Base-by-base conservation (phyloP, 2,329 filamentous ascomycete species). In the Hypoxylon sp. region DNA sequence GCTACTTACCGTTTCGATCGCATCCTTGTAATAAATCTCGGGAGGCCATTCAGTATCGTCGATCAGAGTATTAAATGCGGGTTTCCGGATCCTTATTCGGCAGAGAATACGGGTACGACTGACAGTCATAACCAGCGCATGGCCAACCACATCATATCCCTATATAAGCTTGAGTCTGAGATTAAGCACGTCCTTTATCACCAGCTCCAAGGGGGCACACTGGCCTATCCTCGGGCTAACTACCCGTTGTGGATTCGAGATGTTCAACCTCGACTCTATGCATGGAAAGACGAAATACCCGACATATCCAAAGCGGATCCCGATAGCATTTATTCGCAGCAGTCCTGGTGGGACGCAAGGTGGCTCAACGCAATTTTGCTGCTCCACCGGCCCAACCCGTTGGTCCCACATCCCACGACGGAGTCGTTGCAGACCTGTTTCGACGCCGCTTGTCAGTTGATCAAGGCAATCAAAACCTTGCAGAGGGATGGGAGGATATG, bases 101-200 rank as follows among this genome's bases (percentile, higher is more conserved):
- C 42, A 8, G 24, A 53, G 14, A 49, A 54, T 36, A 28, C 33
- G 3, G 51, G 38, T 32, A 18, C 44, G 2, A 30, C 45, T 5
- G 71, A 73, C 18, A 50, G 65, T 12, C 72, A 74, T 46, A 63
- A 51, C 7, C 70, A 76, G 54, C 69, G 65, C 58, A 73, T 72
- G 46, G 65, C 71, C 30, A 77, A 78, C 44, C 76, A 78, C 55
- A 51, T 77, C 12, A 68, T 74, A 46, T 60, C 33, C 24, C 61
- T 77, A 28, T 68, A 72, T 14, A 72, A 73, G 53, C 72, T 78
- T 5, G 73, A 77, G 59, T 77, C 76, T 7, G 76, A 78, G 54
- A 77, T 78, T 48, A 77, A 72, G 44, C 75, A 77, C 49, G 75
- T 78, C 22, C 71, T 74, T 5, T 72, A 78, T 49, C 70, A 67